Percentiles rank a stretch among this genome's conserved stretches.
Conservation (phyloP, 257 asterid species). For the Thymus mandschuricus region DNA sequence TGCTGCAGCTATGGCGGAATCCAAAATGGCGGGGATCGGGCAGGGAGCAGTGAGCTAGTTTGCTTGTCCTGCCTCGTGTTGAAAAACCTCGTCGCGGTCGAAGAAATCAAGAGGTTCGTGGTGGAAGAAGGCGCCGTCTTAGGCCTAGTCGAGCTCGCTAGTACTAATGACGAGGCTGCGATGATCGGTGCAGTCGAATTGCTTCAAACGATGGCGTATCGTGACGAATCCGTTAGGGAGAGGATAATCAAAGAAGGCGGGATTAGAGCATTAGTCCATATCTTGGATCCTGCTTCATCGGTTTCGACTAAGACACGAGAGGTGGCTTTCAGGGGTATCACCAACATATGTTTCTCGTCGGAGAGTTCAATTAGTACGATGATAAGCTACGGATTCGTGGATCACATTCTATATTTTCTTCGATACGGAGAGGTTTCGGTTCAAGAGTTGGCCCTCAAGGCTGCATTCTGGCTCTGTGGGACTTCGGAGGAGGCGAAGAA, state of each 20-base stretch:
- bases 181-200: slow-evolving; percentile 70
- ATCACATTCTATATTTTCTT: slow-evolving; percentile 67
- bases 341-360: slow-evolving; percentile 56
- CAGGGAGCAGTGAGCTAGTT: slow-evolving; percentile 43
- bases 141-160: slow-evolving; percentile 50
- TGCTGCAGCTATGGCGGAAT: slow-evolving; percentile 32
- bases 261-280: slow-evolving; percentile 54
- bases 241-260: slow-evolving; percentile 69
- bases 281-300: slow-evolving; percentile 64
- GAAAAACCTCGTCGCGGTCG: slow-evolving; percentile 81
- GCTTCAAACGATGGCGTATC: slow-evolving; percentile 69
- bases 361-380: slow-evolving; percentile 42
- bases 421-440: slow-evolving; percentile 62
- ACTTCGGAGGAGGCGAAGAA: slow-evolving; percentile 79
- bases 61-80: slow-evolving; percentile 71
- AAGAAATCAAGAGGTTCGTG: slow-evolving; percentile 86
- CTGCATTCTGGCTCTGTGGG: slow-evolving; percentile 82
- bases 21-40: slow-evolving; percentile 13
- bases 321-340: slow-evolving; percentile 68
- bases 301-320: slow-evolving; percentile 71
- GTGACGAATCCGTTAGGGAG: slow-evolving; percentile 60
- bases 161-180: slow-evolving; percentile 56
- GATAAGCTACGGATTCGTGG: slow-evolving; percentile 57
- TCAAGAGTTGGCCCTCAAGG: slow-evolving; percentile 79
- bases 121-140: slow-evolving; percentile 81